phyloP scores from a whole-genome alignment of 1,139 yeast genomes.

The Hyphopichia fennica region DNA sequence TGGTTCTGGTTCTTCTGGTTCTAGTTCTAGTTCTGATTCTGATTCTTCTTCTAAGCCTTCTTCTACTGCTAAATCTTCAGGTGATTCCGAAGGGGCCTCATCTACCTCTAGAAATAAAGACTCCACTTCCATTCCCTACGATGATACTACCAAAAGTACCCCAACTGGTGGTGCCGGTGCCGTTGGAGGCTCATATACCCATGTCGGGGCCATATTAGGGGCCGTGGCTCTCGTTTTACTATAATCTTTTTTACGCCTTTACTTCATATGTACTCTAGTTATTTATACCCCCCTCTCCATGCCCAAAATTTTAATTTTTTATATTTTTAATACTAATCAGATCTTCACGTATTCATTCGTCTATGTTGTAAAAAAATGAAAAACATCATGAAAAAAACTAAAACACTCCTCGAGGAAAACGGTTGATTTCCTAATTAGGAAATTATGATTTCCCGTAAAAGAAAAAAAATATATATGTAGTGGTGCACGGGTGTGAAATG shows the following conservation, averaged over 20 bases:
- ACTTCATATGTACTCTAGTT: neutral
- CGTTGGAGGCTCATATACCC: constrained; percentile 15
- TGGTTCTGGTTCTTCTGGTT: constrained; percentile 9
- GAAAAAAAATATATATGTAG: no score
- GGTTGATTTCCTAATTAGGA: no score
- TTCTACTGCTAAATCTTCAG: constrained; percentile 2
- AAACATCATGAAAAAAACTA: no score
- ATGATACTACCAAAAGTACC: constrained; percentile 6
- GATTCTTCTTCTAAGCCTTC: neutral
- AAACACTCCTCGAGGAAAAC: no score
- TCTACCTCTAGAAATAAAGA: constrained; percentile 7
- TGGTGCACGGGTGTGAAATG: no score
- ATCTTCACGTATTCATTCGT: no score
- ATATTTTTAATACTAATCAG: no score
- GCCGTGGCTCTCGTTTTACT: constrained; percentile 37
- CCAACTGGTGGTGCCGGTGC: constrained; percentile 13
- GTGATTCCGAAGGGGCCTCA: constrained; percentile 6
- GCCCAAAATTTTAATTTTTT: no score
- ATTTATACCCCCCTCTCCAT: neutral
- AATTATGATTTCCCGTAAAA: no score
- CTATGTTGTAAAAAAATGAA: no score
- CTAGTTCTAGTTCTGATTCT: constrained; percentile 6
- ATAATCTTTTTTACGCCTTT: neutral
- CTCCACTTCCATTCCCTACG: constrained; percentile 6
- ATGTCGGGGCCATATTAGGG: constrained; percentile 38